These are phyloP conservation scores for Pyrenophora seminiperda DNA, from an alignment of 2,329 filamentous ascomycete species.

Conservation along the genomic window DNA sequence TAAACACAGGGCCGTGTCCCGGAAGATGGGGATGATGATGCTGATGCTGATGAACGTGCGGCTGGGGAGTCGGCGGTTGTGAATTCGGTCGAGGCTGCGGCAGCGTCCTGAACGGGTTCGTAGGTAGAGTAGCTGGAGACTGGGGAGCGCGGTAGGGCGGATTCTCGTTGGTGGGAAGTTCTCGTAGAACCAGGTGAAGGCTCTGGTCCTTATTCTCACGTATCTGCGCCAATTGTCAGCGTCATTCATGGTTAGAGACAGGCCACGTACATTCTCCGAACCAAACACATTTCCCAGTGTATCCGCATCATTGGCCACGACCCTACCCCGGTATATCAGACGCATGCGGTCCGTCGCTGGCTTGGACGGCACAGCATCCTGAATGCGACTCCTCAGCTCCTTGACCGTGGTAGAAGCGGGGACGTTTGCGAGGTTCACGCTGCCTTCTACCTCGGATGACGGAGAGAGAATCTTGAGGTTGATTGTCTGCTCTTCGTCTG, in stretches of 20 bases:
- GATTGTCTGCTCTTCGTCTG: conserved; percentile 28
- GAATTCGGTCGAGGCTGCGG: conserved; percentile 36
- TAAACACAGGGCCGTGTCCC: conserved; percentile 18
- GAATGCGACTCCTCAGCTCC: conserved; percentile 60
- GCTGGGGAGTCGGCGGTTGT: conserved; percentile 30
- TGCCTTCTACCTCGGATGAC: conserved; percentile 45
- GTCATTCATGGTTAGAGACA: neutral
- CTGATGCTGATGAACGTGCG: conserved; percentile 17
- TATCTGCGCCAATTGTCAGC: conserved; percentile 37
- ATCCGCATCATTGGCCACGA: conserved; percentile 56
- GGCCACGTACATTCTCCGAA: conserved; percentile 53
- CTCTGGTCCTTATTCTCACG: conserved; percentile 44
- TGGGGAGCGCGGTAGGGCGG: conserved; percentile 48
- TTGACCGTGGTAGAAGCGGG: conserved; percentile 53
- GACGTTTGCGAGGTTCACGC: conserved; percentile 38
- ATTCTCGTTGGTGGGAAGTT: conserved; percentile 28
- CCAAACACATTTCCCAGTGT: conserved; percentile 59
- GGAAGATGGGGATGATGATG: conserved; percentile 22
- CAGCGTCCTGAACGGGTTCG: conserved; percentile 41
- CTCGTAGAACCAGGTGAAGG: conserved; percentile 48
- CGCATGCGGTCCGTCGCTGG: conserved; percentile 55
- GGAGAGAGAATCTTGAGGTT: conserved; percentile 50
- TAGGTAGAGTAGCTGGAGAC: conserved; percentile 37
- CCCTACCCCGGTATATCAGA: conserved; percentile 63
- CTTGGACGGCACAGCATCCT: conserved; percentile 52